phyloP scores from a whole-genome alignment of 345 rosid species.

The Cardamine chenopodiifolia region DNA sequence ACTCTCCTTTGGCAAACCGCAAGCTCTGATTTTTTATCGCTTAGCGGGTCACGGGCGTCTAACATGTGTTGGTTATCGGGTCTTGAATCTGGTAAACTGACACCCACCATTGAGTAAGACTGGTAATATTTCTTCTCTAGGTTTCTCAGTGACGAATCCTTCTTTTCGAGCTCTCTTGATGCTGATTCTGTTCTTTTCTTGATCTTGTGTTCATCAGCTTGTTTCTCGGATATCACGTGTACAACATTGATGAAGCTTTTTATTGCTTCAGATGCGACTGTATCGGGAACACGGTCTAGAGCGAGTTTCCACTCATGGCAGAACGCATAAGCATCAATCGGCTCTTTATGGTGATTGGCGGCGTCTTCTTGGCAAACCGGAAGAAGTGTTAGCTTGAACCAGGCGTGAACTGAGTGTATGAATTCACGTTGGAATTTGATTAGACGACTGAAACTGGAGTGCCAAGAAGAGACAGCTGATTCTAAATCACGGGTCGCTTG shows the following conservation, averaged over 20 bases:
- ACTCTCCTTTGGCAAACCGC: constrained; percentile 79
- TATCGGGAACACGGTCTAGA: constrained; percentile 89
- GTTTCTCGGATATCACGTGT: constrained; percentile 70
- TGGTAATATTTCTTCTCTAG: constrained; percentile 88
- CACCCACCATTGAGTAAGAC: constrained; percentile 88
- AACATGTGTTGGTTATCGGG: constrained; percentile 59
- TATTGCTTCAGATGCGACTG: constrained; percentile 95
- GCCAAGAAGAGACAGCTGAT: constrained; percentile 85
- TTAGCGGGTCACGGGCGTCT: constrained; percentile 87
- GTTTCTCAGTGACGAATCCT: constrained; percentile 75
- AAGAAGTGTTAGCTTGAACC: constrained; percentile 84
- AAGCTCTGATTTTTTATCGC: constrained; percentile 80
- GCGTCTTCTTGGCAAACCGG: constrained; percentile 68
- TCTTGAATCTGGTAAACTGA: constrained; percentile 71
- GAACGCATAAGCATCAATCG: constrained; percentile 58
- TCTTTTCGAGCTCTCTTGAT: constrained; percentile 87
- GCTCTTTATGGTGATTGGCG: constrained; percentile 39
- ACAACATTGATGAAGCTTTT: constrained; percentile 86
- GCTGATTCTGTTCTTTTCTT: constrained; percentile 75
- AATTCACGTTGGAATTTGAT: constrained; percentile 88
- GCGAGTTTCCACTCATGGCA: constrained; percentile 94
- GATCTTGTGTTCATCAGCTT: constrained; percentile 78
- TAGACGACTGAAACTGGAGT: constrained; percentile 71
- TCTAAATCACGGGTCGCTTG: constrained; percentile 95
- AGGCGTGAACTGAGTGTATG: constrained; percentile 67